phyloP scores from a whole-genome alignment of 768 basidiomycete species.

The Kwoniella sp. region DNA sequence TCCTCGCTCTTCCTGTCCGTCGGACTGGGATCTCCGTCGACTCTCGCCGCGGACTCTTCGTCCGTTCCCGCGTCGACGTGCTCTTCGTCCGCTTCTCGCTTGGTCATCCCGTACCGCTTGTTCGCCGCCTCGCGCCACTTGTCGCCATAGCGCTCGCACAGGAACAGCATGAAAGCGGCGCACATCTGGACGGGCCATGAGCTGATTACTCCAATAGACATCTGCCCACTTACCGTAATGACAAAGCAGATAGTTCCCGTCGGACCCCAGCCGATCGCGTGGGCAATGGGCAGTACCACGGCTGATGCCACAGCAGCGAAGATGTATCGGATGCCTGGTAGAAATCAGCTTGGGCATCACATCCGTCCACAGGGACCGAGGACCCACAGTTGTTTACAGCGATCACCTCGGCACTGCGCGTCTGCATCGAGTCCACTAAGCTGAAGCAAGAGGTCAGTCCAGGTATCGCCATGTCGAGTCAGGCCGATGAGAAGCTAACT shows the following conservation, averaged over 20 bases:
- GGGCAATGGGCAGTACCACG: constrained; percentile 47
- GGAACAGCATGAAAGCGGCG: background rate
- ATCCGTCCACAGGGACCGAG: background rate
- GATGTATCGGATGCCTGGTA: constrained; percentile 43
- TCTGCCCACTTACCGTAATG: constrained; percentile 26
- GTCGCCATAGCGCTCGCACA: constrained; percentile 28
- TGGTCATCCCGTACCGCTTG: constrained; percentile 23
- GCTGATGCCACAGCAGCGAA: constrained; percentile 49
- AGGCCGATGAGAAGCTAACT: constrained; percentile 29
- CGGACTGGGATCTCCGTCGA: background rate
- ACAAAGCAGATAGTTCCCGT: constrained; percentile 46
- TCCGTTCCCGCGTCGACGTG: constrained; percentile 9
- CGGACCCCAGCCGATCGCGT: constrained; percentile 49
- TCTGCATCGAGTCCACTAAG: constrained; percentile 37
- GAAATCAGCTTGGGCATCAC: background rate
- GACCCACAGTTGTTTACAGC: constrained; percentile 49
- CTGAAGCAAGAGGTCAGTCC: background rate
- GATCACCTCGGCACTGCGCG: constrained; percentile 41
- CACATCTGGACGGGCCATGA: constrained; percentile 3
- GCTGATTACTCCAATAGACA: too few species aligned
- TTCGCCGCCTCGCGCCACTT: constrained; percentile 43
- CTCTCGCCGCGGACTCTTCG: constrained; percentile 7
- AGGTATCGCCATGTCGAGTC: background rate
- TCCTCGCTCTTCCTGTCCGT: background rate
- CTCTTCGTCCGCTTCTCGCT: constrained; percentile 30